phyloP scores from a whole-genome alignment of 1,139 yeast species.

The Yamadazyma songkhlaensis region DNA sequence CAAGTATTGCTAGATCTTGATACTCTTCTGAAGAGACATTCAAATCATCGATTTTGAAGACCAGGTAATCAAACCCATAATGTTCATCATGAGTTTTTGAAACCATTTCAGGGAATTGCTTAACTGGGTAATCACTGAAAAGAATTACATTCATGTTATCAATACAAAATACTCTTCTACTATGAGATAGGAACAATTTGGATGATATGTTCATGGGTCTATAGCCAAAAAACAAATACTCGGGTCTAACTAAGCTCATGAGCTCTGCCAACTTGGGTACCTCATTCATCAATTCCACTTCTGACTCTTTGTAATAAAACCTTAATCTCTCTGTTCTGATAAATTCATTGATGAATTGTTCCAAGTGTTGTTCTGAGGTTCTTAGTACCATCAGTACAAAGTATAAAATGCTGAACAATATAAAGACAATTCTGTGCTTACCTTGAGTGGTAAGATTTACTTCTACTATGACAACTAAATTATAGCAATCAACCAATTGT shows the following conservation, averaged over 20 bases:
- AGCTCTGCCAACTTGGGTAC: slow-evolving; percentile 9
- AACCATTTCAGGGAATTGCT: background rate
- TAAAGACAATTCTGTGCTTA: slow-evolving; percentile 13
- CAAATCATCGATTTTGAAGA: slow-evolving; percentile 10
- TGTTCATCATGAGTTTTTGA: slow-evolving; percentile 11
- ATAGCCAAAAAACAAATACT: slow-evolving; percentile 13
- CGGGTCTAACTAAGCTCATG: slow-evolving; percentile 8
- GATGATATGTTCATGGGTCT: slow-evolving; percentile 4
- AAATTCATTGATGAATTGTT: slow-evolving; percentile 18
- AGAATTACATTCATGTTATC: slow-evolving; percentile 11
- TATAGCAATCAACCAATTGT: slow-evolving; percentile 31
- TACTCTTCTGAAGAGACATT: no score
- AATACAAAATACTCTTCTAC: slow-evolving; percentile 9
- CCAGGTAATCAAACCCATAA: slow-evolving; percentile 19
- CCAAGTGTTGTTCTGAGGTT: slow-evolving; percentile 16
- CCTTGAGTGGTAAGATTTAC: slow-evolving; percentile 43
- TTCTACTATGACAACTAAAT: slow-evolving; percentile 43
- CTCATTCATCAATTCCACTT: slow-evolving; percentile 8
- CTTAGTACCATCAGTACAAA: slow-evolving; percentile 7
- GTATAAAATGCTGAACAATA: slow-evolving; percentile 21
- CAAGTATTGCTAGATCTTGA: background rate
- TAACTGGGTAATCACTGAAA: slow-evolving; percentile 4
- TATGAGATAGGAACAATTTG: slow-evolving; percentile 7
- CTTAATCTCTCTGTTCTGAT: slow-evolving; percentile 9
- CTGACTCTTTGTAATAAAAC: slow-evolving; percentile 10